These are phyloP conservation scores for Myriangium duriaei DNA, from an alignment of 2,329 filamentous ascomycete genomes.

Conservation along the genomic window DNA sequence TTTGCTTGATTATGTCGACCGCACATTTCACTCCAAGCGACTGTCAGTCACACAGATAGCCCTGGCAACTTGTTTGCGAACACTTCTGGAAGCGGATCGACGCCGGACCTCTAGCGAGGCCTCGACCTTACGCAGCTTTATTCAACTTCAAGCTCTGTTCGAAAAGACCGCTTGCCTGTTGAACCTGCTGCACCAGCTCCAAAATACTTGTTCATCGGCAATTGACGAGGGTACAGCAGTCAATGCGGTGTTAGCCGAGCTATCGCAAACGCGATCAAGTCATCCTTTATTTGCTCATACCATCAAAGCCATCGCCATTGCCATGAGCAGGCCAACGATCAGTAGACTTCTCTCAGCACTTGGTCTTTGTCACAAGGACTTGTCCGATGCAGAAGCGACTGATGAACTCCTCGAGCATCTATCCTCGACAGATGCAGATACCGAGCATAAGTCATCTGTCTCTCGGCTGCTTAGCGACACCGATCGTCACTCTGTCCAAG, in stretches of 20 bases:
- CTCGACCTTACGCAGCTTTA: not conserved
- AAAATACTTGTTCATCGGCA: not conserved
- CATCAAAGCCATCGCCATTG: not conserved
- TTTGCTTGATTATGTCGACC: not conserved
- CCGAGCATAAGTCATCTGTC: not conserved
- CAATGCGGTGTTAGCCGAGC: not conserved
- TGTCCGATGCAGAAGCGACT: not conserved
- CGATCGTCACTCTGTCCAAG: not conserved
- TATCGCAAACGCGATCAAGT: not conserved
- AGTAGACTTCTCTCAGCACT: not conserved
- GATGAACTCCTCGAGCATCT: not conserved
- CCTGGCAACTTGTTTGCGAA: not conserved
- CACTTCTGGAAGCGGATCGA: not conserved
- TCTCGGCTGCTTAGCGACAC: not conserved
- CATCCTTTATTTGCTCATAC: not conserved
- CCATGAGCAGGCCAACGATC: not conserved
- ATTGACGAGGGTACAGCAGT: not conserved
- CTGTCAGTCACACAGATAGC: not conserved
- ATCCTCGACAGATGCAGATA: not conserved
- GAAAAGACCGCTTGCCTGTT: not conserved
- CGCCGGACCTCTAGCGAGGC: not conserved
- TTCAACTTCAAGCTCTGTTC: not conserved
- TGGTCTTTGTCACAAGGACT: not conserved
- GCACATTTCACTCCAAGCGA: not conserved
- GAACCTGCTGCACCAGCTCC: not conserved